A percentile compares a stretch with the other conserved stretches of the same genome.
Evolutionary conservation across 768 basidiomycete genomes (phyloP).

Genomic region (Boletales sp.): DNA sequence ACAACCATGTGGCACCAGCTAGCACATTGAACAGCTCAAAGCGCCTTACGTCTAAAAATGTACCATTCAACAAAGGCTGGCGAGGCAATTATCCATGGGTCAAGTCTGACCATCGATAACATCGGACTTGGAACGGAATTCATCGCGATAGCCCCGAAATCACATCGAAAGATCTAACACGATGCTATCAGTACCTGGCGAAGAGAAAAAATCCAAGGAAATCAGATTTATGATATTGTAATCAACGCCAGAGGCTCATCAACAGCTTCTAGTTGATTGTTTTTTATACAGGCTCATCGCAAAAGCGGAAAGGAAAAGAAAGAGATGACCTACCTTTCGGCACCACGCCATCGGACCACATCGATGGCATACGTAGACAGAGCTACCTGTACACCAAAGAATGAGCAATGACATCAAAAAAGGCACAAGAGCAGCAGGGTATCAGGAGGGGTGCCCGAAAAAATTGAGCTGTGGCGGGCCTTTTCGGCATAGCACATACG

Average conservation of each 20-base stretch:
- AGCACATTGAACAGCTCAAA: no score
- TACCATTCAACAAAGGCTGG: no score
- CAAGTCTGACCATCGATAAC: no score
- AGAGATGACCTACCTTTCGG: constrained; percentile 7
- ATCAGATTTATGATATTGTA: constrained; percentile 37
- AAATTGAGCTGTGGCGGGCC: constrained; percentile 89
- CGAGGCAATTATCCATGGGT: no score
- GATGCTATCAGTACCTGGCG: no score
- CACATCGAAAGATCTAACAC: no score
- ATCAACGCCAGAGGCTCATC: constrained; percentile 70
- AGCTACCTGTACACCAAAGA: not conserved
- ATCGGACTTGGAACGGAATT: no score
- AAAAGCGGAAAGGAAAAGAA: not conserved
- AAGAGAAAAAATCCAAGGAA: not conserved
- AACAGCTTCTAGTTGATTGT: constrained; percentile 91
- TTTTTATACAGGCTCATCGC: constrained; percentile 32
- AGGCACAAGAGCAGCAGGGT: constrained; percentile 1
- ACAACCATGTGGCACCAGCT: no score
- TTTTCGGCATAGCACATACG: constrained; percentile 80
- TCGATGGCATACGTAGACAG: not conserved
- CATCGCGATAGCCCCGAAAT: no score
- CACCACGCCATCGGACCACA: fast-evolving
- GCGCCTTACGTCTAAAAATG: no score
- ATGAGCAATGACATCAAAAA: not conserved
- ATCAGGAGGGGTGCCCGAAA: constrained; percentile 78